Conservation (phyloP, 495 filamentous ascomycete genomes). For the Pyrenopolyporus hunteri region DNA sequence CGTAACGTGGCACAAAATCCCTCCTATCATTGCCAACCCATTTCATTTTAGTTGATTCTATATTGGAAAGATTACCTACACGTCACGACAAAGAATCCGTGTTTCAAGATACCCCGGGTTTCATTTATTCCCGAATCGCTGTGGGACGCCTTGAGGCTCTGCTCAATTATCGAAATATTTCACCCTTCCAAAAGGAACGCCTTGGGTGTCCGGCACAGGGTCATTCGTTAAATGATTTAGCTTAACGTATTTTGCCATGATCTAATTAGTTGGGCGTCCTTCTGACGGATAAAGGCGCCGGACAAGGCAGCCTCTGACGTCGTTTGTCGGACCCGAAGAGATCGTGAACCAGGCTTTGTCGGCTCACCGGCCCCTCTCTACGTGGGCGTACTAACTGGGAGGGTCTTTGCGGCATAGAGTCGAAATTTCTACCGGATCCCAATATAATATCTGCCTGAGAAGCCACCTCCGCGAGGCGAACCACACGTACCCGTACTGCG, state of each 20-base stretch:
- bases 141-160: conserved; percentile 23
- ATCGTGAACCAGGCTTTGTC: no score
- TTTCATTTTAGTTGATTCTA: conserved; percentile 19
- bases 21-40: conserved; percentile 15
- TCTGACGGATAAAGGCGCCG: conserved; percentile 16
- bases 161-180: background rate
- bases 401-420: no score
- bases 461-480: no score
- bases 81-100: background rate
- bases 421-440: no score
- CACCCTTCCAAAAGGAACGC: background rate
- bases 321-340: no score
- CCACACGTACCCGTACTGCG: no score
- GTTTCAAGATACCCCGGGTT: conserved; percentile 9
- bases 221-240: conserved; percentile 2
- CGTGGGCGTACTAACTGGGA: no score
- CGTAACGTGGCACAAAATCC: conserved; percentile 34
- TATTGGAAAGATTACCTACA: conserved; percentile 18
- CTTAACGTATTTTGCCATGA: conserved; percentile 1
- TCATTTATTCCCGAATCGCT: background rate
- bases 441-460: no score
- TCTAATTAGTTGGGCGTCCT: conserved; percentile 7
- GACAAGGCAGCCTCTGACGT: conserved; percentile 2
- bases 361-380: no score
- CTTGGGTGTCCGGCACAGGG: conserved; percentile 10